Evolutionary conservation across 768 basidiomycete species (phyloP).

Genomic region (Myochromella boudieri): DNA sequence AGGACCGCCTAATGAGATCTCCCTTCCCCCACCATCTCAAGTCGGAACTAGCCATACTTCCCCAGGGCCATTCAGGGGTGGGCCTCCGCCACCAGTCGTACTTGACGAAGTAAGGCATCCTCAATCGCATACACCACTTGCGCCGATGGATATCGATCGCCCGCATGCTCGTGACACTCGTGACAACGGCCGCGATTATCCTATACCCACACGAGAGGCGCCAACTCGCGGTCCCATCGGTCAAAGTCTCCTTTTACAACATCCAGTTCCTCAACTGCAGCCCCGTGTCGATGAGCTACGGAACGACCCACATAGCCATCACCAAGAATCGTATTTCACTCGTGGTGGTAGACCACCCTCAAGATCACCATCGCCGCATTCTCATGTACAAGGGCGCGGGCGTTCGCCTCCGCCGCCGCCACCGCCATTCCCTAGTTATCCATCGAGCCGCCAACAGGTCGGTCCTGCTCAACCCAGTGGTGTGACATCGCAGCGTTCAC

Average conservation of each 20-base stretch:
- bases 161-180: slow-evolving; percentile 34
- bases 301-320: slow-evolving; percentile 41
- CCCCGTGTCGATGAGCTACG: slow-evolving; percentile 52
- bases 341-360: slow-evolving; percentile 55
- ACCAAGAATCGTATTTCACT: slow-evolving; percentile 57
- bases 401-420: slow-evolving; percentile 58
- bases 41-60: slow-evolving; percentile 47
- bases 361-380: slow-evolving; percentile 60
- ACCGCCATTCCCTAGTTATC: slow-evolving; percentile 47
- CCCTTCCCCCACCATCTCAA: slow-evolving; percentile 62
- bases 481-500: slow-evolving; percentile 56
- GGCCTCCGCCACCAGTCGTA: slow-evolving; percentile 80
- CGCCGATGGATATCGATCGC: slow-evolving; percentile 77
- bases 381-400: slow-evolving; percentile 41
- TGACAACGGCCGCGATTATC: slow-evolving; percentile 51
- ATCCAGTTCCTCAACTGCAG: slow-evolving; percentile 63
- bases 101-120: slow-evolving; percentile 73
- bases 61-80: slow-evolving; percentile 78
- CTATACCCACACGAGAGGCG: slow-evolving; percentile 44
- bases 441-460: slow-evolving; percentile 44
- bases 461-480: slow-evolving; percentile 51
- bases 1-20: slow-evolving; percentile 55
- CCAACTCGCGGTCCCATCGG: slow-evolving; percentile 52
- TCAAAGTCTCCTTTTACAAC: slow-evolving; percentile 62
- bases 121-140: slow-evolving; percentile 67